A percentile compares a stretch with the other conserved stretches of the same genome.
Evolutionary conservation across 495 filamentous ascomycete species (phyloP).

Genomic region (Clohesyomyces aquaticus): DNA sequence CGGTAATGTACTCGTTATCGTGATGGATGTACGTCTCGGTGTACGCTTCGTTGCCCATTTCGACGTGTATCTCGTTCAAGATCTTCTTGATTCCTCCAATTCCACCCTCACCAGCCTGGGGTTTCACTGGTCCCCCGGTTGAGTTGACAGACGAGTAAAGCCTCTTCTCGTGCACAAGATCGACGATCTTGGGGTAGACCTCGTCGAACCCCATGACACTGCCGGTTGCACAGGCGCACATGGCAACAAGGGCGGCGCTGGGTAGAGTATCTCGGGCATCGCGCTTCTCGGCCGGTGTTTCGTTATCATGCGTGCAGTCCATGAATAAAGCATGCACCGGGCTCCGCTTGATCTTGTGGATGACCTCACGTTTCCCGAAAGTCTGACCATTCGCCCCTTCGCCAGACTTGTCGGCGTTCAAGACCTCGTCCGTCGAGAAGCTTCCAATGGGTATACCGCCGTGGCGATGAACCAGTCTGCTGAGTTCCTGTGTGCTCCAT

Average conservation of each 20-base stretch:
- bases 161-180: slow-evolving; percentile 86
- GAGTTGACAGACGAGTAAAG: slow-evolving; percentile 72
- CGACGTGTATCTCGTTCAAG: slow-evolving; percentile 86
- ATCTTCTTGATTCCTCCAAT: slow-evolving; percentile 89
- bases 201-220: slow-evolving; percentile 99
- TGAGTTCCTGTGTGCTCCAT: slow-evolving; percentile 92
- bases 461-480: slow-evolving; percentile 90
- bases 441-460: slow-evolving; percentile 93
- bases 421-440: slow-evolving; percentile 76
- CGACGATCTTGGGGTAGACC: slow-evolving; percentile 86
- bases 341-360: slow-evolving; percentile 74
- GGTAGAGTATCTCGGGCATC: slow-evolving; percentile 93
- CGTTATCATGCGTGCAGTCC: slow-evolving; percentile 99
- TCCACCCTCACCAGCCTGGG: slow-evolving; percentile 70
- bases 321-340: slow-evolving; percentile 95
- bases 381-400: slow-evolving; percentile 48
- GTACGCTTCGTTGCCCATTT: slow-evolving; percentile 93
- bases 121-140: slow-evolving; percentile 62
- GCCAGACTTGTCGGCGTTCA: slow-evolving; percentile 42
- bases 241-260: slow-evolving; percentile 91
- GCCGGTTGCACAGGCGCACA: slow-evolving; percentile 92
- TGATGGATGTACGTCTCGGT: slow-evolving; percentile 97
- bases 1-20: slow-evolving; percentile 91
- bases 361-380: slow-evolving; percentile 55
- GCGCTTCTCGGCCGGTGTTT: slow-evolving; percentile 91